Conservation (phyloP, 1,284 basidiomycete species). For the Meira nashicola region DNA sequence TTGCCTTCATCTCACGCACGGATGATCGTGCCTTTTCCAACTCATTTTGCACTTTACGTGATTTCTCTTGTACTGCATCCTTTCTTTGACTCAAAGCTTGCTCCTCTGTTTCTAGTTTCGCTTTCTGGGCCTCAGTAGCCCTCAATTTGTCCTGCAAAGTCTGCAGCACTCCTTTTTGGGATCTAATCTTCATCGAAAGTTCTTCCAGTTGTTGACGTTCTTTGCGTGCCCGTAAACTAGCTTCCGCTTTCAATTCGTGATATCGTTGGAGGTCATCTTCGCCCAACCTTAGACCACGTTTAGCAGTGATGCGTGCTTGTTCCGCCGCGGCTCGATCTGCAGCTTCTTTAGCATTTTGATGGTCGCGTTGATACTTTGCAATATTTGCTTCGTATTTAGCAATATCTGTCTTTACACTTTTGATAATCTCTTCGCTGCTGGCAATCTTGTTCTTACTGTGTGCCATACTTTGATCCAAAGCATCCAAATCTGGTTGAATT, state of each 20-base stretch:
- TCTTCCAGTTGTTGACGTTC: conserved; percentile 83
- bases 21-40: conserved; percentile 61
- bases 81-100: conserved; percentile 60
- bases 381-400: conserved; percentile 64
- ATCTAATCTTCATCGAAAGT: conserved; percentile 77
- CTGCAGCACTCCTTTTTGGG: conserved; percentile 62
- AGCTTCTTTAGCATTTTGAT: conserved; percentile 62
- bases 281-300: conserved; percentile 67
- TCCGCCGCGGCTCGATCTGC: conserved; percentile 60
- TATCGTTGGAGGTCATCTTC: conserved; percentile 84
- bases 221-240: conserved; percentile 69
- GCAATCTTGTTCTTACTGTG: conserved; percentile 74
- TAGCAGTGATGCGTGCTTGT: conserved; percentile 67
- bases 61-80: conserved; percentile 55
- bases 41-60: conserved; percentile 20
- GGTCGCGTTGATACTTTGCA: conserved; percentile 64
- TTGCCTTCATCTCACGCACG: conserved; percentile 68
- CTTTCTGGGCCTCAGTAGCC: conserved; percentile 63
- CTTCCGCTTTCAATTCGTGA: conserved; percentile 62
- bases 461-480: conserved; percentile 74
- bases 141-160: conserved; percentile 62
- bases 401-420: conserved; percentile 67
- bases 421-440: conserved; percentile 64
- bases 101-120: conserved; percentile 64
- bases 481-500: conserved; percentile 38